phyloP scores from a whole-genome alignment of 768 basidiomycete genomes.

The Termitomyces sp. region DNA sequence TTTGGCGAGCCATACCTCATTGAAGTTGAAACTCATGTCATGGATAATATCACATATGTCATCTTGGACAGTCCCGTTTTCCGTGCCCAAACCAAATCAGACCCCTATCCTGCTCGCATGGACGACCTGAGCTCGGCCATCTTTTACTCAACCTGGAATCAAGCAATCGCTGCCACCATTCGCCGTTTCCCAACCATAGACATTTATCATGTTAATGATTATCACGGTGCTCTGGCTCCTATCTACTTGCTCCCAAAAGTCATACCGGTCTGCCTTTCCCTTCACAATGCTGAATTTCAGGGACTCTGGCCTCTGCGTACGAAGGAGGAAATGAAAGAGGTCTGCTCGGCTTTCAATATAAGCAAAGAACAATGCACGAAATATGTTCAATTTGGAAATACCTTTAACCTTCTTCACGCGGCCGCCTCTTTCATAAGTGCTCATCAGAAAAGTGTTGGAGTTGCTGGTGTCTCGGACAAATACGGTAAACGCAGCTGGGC shows the following conservation, averaged over 20 bases:
- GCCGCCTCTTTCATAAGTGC: slow-evolving; percentile 88
- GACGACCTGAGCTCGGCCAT: slow-evolving; percentile 95
- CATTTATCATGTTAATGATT: slow-evolving; percentile 94
- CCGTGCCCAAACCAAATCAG: slow-evolving; percentile 93
- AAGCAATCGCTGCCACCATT: slow-evolving; percentile 90
- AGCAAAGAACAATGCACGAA: slow-evolving; percentile 94
- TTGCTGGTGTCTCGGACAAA: slow-evolving; percentile 96
- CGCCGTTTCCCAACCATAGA: slow-evolving; percentile 83
- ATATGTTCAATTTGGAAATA: slow-evolving; percentile 98
- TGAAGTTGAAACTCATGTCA: slow-evolving; percentile 87
- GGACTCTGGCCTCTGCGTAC: slow-evolving; percentile 95
- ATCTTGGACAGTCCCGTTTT: slow-evolving; percentile 94
- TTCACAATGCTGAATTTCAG: slow-evolving; percentile 98
- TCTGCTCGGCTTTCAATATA: slow-evolving; percentile 96
- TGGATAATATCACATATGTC: slow-evolving; percentile 95
- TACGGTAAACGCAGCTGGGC: slow-evolving; percentile 98
- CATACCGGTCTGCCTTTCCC: slow-evolving; percentile 82
- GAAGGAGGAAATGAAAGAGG: slow-evolving; percentile 98
- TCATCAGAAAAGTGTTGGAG: slow-evolving; percentile 91
- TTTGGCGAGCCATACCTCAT: slow-evolving; percentile 95
- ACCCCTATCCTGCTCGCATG: slow-evolving; percentile 96
- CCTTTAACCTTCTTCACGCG: slow-evolving; percentile 92
- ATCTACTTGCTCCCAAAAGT: slow-evolving; percentile 92
- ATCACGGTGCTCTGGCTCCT: slow-evolving; percentile 88
- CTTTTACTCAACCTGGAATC: slow-evolving; percentile 98